A percentile compares a stretch with the other conserved stretches of the same genome.
phyloP scores from a whole-genome alignment of 2,329 filamentous ascomycete species.

The Grosmannia serpens region DNA sequence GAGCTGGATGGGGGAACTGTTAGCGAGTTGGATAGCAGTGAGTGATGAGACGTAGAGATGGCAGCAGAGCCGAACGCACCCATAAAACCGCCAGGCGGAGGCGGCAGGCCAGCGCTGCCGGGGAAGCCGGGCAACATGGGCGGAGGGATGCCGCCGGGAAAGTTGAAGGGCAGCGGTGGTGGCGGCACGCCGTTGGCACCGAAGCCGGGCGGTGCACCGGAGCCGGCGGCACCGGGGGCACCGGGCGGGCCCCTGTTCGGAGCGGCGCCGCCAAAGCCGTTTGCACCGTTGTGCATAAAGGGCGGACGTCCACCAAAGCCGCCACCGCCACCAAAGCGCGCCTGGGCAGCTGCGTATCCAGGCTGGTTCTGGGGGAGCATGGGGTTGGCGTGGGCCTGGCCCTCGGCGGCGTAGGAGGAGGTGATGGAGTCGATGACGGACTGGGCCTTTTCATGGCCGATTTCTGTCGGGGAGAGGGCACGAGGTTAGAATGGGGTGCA shows the following conservation, averaged over 20 bases:
- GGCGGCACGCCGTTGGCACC: constrained; percentile 4
- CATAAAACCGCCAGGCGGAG: constrained; percentile 8
- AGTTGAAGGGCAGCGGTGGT: constrained; percentile 28
- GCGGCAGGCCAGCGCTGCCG: constrained; percentile 12
- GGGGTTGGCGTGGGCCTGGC: constrained; percentile 75
- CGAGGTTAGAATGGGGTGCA: constrained; percentile 2
- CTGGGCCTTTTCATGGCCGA: constrained; percentile 96
- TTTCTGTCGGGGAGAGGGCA: constrained; percentile 45
- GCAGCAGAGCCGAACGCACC: not conserved
- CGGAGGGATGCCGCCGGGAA: constrained; percentile 21
- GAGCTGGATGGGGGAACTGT: not conserved
- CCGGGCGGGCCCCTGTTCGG: not conserved
- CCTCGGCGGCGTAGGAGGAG: constrained; percentile 82
- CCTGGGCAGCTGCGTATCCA: constrained; percentile 24
- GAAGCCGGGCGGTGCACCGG: constrained; percentile 1
- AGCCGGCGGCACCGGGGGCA: constrained; percentile 17
- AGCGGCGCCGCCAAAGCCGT: not conserved
- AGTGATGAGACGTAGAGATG: not conserved
- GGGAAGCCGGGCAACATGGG: constrained; percentile 11
- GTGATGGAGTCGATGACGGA: constrained; percentile 98
- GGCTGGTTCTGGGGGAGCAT: constrained; percentile 65
- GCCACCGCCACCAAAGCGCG: constrained; percentile 26
- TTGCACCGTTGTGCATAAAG: not conserved
- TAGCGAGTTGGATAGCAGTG: not conserved
- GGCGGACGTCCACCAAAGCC: constrained; percentile 4